phyloP scores from a whole-genome alignment of 179 eudicot genomes.

The Amaranthus tricolor region DNA sequence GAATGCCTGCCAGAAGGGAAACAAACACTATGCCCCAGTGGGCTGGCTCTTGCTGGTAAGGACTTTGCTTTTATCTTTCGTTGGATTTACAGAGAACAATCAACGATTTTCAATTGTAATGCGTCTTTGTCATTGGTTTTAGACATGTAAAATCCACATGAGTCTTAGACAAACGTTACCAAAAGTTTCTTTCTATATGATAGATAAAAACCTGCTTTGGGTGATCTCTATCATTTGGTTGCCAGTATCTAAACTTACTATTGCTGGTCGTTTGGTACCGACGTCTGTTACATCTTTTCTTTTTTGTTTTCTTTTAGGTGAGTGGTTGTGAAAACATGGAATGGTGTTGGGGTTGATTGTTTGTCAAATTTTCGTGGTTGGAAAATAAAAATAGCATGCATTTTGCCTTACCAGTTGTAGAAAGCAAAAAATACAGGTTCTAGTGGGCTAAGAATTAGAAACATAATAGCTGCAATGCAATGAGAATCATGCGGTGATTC shows the following conservation, averaged over 20 bases:
- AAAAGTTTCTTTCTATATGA: not conserved
- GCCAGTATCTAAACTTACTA: too few relatives aligned
- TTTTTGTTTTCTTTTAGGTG: not conserved
- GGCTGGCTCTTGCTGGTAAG: constrained; percentile 99
- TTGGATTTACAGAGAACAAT: not conserved
- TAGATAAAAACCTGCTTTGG: not conserved
- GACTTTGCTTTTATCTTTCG: not conserved
- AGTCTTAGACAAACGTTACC: too few relatives aligned
- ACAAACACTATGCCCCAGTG: constrained; percentile 99
- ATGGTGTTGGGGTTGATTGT: too few relatives aligned
- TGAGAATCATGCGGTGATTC: not conserved
- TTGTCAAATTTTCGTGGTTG: too few relatives aligned
- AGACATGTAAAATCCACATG: too few relatives aligned
- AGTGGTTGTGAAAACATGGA: too few relatives aligned
- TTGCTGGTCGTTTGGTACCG: too few relatives aligned
- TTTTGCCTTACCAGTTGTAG: too few relatives aligned
- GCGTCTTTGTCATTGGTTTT: not conserved
- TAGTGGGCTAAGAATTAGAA: not conserved
- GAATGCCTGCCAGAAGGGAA: constrained; percentile 80
- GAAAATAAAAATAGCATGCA: too few relatives aligned
- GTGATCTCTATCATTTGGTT: not conserved
- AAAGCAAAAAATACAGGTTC: too few relatives aligned
- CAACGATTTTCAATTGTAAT: constrained; percentile 15
- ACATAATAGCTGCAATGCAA: not conserved
- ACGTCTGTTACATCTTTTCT: too few relatives aligned